Percentiles rank a stretch among this genome's conserved stretches.
Evolutionary conservation across 331 rosid genomes (phyloP).

Genomic region (Spiraea crenata): DNA sequence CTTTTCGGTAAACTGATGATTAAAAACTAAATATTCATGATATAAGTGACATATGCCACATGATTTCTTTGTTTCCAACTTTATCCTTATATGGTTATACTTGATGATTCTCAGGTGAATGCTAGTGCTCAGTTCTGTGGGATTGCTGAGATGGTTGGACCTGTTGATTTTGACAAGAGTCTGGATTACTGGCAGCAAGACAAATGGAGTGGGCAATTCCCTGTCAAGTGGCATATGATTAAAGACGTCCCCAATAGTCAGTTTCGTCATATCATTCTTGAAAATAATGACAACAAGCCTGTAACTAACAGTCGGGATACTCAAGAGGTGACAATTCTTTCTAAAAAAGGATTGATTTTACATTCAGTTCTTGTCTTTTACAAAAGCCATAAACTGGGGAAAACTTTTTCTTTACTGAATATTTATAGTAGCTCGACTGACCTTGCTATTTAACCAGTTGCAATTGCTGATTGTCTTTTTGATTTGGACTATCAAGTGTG

Average conservation of each 20-base stretch:
- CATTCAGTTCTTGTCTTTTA: not conserved
- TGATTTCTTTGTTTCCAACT: constrained; percentile 7
- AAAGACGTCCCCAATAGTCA: constrained; percentile 88
- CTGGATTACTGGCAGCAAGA: constrained; percentile 93
- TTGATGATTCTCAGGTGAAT: constrained; percentile 53
- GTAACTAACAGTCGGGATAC: constrained; percentile 93
- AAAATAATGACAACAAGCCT: constrained; percentile 88
- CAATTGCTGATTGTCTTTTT: not conserved
- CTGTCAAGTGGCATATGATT: constrained; percentile 81
- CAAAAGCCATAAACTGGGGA: not conserved
- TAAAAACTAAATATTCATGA: not conserved
- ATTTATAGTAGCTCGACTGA: constrained; percentile 1
- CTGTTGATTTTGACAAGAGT: constrained; percentile 83
- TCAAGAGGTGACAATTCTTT: constrained; percentile 61
- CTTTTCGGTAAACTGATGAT: constrained; percentile 58
- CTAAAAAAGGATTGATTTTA: not conserved
- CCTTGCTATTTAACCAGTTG: not conserved
- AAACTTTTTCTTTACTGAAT: not conserved
- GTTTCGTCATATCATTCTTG: constrained; percentile 80
- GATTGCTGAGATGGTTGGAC: constrained; percentile 89
- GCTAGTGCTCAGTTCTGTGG: constrained; percentile 96
- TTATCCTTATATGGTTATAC: constrained; percentile 10
- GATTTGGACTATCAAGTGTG: not conserved
- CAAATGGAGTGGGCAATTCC: constrained; percentile 91
- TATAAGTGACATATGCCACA: not conserved